A percentile compares a stretch with the other conserved stretches of the same genome.
Conservation (phyloP, 257 asterid species). For the Scutellaria barbata region DNA sequence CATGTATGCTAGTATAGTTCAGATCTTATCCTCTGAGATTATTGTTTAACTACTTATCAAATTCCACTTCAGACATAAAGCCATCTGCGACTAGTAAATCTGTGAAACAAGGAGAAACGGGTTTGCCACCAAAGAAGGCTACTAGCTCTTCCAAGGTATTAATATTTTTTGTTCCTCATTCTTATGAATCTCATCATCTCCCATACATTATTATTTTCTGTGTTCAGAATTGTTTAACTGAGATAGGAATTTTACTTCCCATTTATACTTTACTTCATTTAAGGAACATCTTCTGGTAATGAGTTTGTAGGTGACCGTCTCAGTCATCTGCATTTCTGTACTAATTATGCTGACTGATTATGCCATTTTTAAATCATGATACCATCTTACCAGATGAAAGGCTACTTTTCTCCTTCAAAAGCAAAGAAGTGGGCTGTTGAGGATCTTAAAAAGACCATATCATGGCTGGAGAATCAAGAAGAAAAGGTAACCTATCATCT, state of each 20-base stretch:
- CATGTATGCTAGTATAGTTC: conserved; percentile 20
- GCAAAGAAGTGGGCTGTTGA: conserved; percentile 87
- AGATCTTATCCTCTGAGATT: conserved; percentile 26
- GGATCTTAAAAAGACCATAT: conserved; percentile 71
- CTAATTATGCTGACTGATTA: neutral
- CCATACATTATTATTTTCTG: neutral
- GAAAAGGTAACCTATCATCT: conserved; percentile 64
- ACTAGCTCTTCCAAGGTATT: conserved; percentile 68
- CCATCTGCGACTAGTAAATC: conserved; percentile 52
- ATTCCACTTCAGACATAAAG: conserved; percentile 53
- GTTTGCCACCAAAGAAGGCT: conserved; percentile 45
- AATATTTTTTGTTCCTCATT: conserved; percentile 5
- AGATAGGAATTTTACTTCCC: conserved; percentile 11
- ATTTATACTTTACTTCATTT: neutral
- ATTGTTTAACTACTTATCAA: conserved; percentile 20
- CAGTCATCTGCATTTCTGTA: conserved; percentile 9
- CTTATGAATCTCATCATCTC: conserved; percentile 23
- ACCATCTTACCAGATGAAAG: conserved; percentile 45
- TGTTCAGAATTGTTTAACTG: conserved; percentile 17
- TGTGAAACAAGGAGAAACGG: conserved; percentile 50
- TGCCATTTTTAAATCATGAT: conserved; percentile 34
- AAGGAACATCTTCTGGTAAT: conserved; percentile 3
- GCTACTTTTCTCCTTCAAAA: conserved; percentile 59
- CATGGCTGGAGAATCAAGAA: conserved; percentile 90
- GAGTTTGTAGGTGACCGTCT: conserved; percentile 1